Evolutionary conservation across 2,329 filamentous ascomycete species (phyloP).

Genomic region (Emmonsia crescens): DNA sequence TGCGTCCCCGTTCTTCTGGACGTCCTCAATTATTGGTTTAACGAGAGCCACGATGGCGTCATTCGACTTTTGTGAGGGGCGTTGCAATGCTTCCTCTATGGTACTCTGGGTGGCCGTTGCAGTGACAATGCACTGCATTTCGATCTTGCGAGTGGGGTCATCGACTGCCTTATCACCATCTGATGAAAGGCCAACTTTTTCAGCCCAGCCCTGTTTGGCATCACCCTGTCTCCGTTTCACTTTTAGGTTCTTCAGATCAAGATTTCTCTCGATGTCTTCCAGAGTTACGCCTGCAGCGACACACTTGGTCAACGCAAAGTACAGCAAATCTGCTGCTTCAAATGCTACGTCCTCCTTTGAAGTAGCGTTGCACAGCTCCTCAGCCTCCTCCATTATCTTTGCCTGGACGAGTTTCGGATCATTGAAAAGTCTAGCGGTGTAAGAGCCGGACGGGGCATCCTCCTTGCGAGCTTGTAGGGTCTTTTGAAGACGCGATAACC

Average conservation of each 20-base stretch:
- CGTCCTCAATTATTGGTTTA: conserved; percentile 79
- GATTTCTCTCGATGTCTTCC: conserved; percentile 79
- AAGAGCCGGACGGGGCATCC: conserved; percentile 78
- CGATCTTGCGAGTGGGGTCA: conserved; percentile 51
- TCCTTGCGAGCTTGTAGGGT: conserved; percentile 72
- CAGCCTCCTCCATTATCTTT: conserved; percentile 97
- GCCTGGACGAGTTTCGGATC: conserved; percentile 81
- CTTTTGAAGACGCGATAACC: conserved; percentile 75
- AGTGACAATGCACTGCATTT: conserved; percentile 71
- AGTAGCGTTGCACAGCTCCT: conserved; percentile 82
- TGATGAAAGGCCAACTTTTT: conserved; percentile 58
- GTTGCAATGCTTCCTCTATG: conserved; percentile 64
- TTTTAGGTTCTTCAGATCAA: conserved; percentile 91
- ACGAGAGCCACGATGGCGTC: conserved; percentile 88
- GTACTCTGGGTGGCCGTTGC: conserved; percentile 51
- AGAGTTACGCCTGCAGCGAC: conserved; percentile 73
- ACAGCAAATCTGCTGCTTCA: conserved; percentile 88
- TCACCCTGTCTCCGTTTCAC: conserved; percentile 88
- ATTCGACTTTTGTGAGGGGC: conserved; percentile 89
- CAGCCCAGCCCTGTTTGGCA: conserved; percentile 85
- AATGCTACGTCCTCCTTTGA: conserved; percentile 78
- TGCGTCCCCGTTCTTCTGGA: conserved; percentile 72
- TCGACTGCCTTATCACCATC: conserved; percentile 44
- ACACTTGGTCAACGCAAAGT: conserved; percentile 89
- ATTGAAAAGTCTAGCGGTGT: conserved; percentile 85